These are phyloP conservation scores for Adansonia grandidieri DNA, from an alignment of 441 rosid species.

Conservation along the genomic window DNA sequence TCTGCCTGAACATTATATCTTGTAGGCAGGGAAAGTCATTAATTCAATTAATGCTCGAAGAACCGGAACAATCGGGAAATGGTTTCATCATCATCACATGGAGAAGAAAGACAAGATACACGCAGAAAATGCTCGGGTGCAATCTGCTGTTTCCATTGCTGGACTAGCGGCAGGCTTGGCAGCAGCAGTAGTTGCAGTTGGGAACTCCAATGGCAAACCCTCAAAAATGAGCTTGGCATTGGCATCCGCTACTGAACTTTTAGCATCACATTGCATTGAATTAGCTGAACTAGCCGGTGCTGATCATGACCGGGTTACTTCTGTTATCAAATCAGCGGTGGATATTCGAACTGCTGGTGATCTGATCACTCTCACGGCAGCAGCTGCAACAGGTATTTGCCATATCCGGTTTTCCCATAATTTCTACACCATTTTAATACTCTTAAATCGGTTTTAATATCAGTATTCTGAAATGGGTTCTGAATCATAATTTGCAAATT, in stretches of 20 bases:
- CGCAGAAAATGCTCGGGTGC: slow-evolving; percentile 71
- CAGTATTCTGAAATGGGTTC: too few species aligned
- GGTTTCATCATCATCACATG: slow-evolving; percentile 73
- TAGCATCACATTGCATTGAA: slow-evolving; percentile 90
- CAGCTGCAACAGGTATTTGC: slow-evolving; percentile 83
- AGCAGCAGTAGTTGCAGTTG: slow-evolving; percentile 56
- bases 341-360: slow-evolving; percentile 79
- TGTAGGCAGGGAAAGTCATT: slow-evolving; percentile 60
- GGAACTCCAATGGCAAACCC: slow-evolving; percentile 36
- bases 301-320: slow-evolving; percentile 72
- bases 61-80: slow-evolving; percentile 71
- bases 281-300: slow-evolving; percentile 85
- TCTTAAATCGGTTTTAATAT: too few species aligned
- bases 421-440: background rate
- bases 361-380: slow-evolving; percentile 89
- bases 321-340: slow-evolving; percentile 81
- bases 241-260: slow-evolving; percentile 85
- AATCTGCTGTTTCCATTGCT: slow-evolving; percentile 82
- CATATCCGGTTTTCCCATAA: background rate
- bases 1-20: background rate
- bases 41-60: slow-evolving; percentile 53
- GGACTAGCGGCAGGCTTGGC: slow-evolving; percentile 92
- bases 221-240: slow-evolving; percentile 75
- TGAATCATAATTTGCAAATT: background rate
- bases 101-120: slow-evolving; percentile 81